phyloP scores from a whole-genome alignment of 2,329 filamentous ascomycete species.

The Pochonia chlamydosporia region DNA sequence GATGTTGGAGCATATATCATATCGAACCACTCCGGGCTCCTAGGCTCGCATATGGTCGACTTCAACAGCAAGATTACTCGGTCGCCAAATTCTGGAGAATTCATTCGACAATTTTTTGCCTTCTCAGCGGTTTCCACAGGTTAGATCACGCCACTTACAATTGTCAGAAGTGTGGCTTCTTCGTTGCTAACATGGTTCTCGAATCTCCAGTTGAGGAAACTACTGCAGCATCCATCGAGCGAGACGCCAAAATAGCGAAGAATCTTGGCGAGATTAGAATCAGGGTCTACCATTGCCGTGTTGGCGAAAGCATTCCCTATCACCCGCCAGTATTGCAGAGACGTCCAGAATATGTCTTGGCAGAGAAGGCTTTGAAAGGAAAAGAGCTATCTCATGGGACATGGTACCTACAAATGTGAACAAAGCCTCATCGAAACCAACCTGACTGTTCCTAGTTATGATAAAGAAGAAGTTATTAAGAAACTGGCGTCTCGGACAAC shows the following conservation, averaged over 20 bases:
- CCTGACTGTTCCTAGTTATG: not conserved
- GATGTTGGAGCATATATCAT: accelerated
- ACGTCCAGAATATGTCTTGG: not conserved
- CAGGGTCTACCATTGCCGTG: accelerated
- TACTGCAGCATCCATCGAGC: not conserved
- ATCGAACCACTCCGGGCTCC: not conserved
- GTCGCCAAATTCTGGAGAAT: not conserved
- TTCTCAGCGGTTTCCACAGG: constrained; percentile 13
- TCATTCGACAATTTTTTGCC: constrained; percentile 2
- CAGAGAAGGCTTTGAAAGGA: constrained; percentile 22
- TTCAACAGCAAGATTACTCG: not conserved
- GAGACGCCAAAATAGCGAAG: constrained; percentile 1
- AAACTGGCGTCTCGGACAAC: not conserved
- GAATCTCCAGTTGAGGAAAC: constrained; percentile 8
- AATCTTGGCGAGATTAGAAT: constrained; percentile 15
- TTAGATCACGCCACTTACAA: constrained; percentile 3
- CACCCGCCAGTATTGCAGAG: not conserved
- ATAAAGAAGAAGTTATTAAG: not conserved
- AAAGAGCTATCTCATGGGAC: constrained; percentile 18
- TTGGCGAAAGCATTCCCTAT: not conserved
- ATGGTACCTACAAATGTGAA: constrained; percentile 8
- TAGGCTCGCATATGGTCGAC: not conserved
- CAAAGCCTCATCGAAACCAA: not conserved
- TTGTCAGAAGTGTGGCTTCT: not conserved
- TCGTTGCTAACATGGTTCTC: not conserved